Evolutionary conservation across 2,329 filamentous ascomycete species (phyloP).

Genomic region (Xylaria sp.): DNA sequence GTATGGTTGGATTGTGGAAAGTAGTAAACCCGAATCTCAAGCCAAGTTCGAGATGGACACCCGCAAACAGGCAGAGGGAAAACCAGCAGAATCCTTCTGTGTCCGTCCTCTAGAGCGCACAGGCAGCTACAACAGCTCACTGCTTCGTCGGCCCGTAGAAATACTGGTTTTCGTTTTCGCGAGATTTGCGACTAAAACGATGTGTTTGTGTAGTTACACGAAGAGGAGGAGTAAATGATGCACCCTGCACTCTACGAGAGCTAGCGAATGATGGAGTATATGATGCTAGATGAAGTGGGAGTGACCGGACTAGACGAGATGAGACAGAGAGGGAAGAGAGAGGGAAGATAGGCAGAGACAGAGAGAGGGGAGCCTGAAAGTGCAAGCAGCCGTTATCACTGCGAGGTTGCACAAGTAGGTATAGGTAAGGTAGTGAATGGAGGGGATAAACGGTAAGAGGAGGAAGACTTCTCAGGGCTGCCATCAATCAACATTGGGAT

Average conservation of each 20-base stretch:
- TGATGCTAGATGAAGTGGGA: too few species aligned
- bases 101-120: neutral
- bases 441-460: neutral
- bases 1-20: neutral
- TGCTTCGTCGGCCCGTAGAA: neutral
- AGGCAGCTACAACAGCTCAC: neutral
- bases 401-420: conserved; percentile 6
- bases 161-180: neutral
- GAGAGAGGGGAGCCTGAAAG: neutral
- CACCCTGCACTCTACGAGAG: neutral
- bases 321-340: neutral
- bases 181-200: neutral
- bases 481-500: too few species aligned
- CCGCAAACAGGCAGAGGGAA: neutral
- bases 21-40: neutral
- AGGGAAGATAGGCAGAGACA: neutral
- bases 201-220: neutral
- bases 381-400: neutral
- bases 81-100: neutral
- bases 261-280: neutral
- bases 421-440: too few species aligned
- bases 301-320: neutral
- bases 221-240: neutral
- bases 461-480: neutral
- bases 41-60: neutral